These are phyloP conservation scores for Clonostachys rhizophaga DNA, from an alignment of 2,329 filamentous ascomycete genomes.

Conservation along the genomic window DNA sequence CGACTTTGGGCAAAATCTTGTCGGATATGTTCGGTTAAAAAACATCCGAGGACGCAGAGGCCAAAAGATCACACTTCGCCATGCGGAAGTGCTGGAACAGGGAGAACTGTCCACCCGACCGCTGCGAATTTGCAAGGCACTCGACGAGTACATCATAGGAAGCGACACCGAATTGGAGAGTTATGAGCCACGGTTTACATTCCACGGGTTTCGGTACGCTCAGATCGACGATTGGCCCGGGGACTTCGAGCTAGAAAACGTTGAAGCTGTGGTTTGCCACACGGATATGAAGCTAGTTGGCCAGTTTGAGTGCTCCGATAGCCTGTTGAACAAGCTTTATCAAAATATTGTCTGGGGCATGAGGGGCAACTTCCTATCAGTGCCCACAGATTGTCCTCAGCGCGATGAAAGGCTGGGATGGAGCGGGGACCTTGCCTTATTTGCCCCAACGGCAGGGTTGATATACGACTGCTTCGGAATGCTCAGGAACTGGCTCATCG, in stretches of 20 bases:
- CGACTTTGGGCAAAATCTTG: constrained; percentile 1
- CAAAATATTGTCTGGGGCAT: constrained; percentile 1
- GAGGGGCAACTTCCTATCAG: not conserved
- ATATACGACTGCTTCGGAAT: not conserved
- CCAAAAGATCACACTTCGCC: not conserved
- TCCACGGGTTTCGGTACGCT: not conserved
- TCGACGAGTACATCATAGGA: not conserved
- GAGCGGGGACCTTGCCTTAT: not conserved
- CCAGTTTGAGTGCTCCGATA: not conserved
- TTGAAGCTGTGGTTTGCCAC: constrained; percentile 1
- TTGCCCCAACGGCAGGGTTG: not conserved
- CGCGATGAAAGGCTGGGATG: constrained; percentile 1
- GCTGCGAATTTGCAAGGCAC: not conserved
- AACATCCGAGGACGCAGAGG: not conserved
- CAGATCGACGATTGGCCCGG: not conserved
- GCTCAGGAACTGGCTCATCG: constrained; percentile 1
- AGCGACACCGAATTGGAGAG: not conserved
- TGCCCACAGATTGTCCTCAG: constrained; percentile 1
- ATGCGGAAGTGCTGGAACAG: not conserved
- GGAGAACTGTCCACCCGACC: not conserved
- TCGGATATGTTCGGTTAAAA: not conserved
- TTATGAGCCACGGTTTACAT: not conserved
- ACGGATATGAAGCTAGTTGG: constrained; percentile 1
- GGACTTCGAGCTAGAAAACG: not conserved
- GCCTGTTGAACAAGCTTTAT: not conserved